Percentiles rank a stretch among this genome's conserved stretches.
phyloP scores from a whole-genome alignment of 441 rosid species.

The Bocquillonia castaneifolia region DNA sequence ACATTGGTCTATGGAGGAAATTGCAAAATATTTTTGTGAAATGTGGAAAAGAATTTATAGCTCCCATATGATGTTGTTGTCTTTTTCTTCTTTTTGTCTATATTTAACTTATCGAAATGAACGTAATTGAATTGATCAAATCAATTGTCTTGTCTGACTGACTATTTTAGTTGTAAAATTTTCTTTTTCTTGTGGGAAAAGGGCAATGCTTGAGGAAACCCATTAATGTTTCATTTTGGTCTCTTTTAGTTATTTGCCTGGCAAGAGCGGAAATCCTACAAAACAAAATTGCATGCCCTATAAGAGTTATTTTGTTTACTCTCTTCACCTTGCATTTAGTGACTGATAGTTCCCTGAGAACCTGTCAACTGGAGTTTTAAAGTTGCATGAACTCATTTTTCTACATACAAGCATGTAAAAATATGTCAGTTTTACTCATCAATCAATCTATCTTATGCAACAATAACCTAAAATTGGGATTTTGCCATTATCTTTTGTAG shows the following conservation, averaged over 20 bases:
- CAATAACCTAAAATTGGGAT: constrained; percentile 6
- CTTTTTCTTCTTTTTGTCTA: neutral
- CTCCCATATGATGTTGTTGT: neutral
- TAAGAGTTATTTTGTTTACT: neutral
- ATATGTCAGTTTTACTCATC: too few species aligned
- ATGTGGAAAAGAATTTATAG: neutral
- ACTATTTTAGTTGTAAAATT: neutral
- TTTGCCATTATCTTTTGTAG: constrained; percentile 32
- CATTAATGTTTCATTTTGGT: neutral
- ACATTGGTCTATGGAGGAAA: too few species aligned
- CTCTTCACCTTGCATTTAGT: neutral
- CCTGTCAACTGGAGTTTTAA: neutral
- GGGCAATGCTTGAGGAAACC: neutral
- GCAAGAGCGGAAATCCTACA: neutral
- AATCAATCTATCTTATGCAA: neutral
- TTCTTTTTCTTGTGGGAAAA: neutral
- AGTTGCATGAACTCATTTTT: neutral
- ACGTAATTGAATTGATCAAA: neutral
- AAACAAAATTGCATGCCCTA: neutral
- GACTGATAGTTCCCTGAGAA: neutral
- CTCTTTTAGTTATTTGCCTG: neutral
- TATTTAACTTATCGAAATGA: neutral
- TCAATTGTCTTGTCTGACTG: neutral
- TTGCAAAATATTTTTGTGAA: too few species aligned
- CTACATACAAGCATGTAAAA: neutral